phyloP scores from a whole-genome alignment of 768 basidiomycete species.

The Cyclocybe cylindracea region DNA sequence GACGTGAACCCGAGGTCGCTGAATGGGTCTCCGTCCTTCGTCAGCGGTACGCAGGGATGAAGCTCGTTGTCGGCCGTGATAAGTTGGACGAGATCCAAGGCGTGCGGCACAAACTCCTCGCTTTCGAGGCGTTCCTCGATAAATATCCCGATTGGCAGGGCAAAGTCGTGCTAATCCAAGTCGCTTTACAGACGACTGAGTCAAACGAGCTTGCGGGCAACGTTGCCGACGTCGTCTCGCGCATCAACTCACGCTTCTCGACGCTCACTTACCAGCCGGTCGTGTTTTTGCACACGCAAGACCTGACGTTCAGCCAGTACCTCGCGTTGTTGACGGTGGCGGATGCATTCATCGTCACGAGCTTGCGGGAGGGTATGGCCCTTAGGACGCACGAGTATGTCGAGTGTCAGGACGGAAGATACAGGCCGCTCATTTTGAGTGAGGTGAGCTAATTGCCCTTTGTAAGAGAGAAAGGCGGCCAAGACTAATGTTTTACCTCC shows the following conservation, averaged over 20 bases:
- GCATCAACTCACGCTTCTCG: constrained; percentile 82
- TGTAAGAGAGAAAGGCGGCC: not conserved
- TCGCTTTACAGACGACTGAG: constrained; percentile 81
- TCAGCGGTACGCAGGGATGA: constrained; percentile 84
- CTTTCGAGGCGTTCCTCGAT: constrained; percentile 82
- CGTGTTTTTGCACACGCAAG: constrained; percentile 83
- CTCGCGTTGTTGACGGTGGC: constrained; percentile 79
- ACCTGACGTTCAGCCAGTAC: constrained; percentile 85
- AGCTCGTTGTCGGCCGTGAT: constrained; percentile 84
- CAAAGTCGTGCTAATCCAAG: constrained; percentile 84
- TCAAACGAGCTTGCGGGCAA: constrained; percentile 73
- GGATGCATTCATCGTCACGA: constrained; percentile 84
- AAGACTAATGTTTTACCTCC: not conserved
- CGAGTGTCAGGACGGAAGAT: constrained; percentile 74
- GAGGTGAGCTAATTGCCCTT: constrained; percentile 49
- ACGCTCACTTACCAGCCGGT: constrained; percentile 87
- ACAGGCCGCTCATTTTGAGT: constrained; percentile 74
- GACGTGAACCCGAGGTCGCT: constrained; percentile 72
- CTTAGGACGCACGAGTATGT: constrained; percentile 82
- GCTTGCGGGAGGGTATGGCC: constrained; percentile 88
- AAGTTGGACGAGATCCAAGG: constrained; percentile 90
- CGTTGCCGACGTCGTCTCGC: constrained; percentile 74
- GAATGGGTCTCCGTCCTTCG: constrained; percentile 82
- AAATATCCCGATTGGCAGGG: constrained; percentile 79
- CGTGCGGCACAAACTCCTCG: constrained; percentile 79